Base-by-base conservation (phyloP, 306 rosid genomes). In the Cucumis hystrix region DNA sequence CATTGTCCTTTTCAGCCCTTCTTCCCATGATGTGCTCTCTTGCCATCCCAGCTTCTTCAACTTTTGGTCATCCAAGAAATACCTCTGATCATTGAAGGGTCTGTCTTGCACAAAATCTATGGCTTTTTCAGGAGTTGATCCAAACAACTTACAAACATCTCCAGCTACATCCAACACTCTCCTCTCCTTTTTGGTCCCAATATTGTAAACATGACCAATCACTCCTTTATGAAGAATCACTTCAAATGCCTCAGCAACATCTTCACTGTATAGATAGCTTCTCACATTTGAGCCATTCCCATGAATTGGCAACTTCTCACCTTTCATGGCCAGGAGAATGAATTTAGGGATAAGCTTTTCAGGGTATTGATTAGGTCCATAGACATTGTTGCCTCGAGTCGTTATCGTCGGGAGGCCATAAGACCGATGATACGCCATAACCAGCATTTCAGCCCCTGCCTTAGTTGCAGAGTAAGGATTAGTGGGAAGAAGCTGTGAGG, bases 371-470 rank as follows among this genome's bases (percentile, higher is more conserved):
- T 87, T 87, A 0, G 96, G 92, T 39, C 93, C 96, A 61, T 89
- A 91, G 20, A 89, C 96, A 83, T 87, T 89, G 47, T 91, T 91
- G 0, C 93, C 90, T 78, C 93, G 76, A 47, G 96, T 79, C 5
- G 96, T 89, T 49, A 91, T 86, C 8, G 84, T 83, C 13, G 93
- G 93, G 60, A 89, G 83, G 52, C 80, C 88, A 77, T 86, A 89
- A 10, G 92, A 89, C 10, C 92, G 83, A 60, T 86, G 88, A 73
- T 91, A 91, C 5, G 97, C 97, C 93, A 89, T 91, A 18, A 82
- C 91, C 81, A 91, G 51, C 96, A 91, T 91, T 70, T 91, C 96
- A 7, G 91, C 96, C 20, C 93, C 96, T 4, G 93, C 93, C 84
- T 91, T 91, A 18, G 96, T 88, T 1, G 96, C 96, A 21, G 93